Percentiles rank a stretch among this genome's conserved stretches.
Evolutionary conservation across 208 protist genomes (phyloP).

Genomic region (Trypanosoma theileri): DNA sequence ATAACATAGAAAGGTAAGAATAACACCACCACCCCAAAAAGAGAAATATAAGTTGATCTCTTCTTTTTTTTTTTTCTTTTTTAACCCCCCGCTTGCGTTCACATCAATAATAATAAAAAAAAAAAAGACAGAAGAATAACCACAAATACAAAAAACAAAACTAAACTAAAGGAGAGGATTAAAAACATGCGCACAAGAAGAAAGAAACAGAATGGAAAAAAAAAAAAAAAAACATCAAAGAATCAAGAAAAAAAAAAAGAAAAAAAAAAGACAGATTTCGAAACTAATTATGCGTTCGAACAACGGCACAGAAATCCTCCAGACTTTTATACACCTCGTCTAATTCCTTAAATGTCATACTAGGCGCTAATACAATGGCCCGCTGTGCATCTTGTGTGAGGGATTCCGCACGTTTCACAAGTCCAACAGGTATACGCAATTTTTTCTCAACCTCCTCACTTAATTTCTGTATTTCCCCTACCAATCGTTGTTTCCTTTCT

Average conservation of each 20-base stretch:
- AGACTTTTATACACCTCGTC: constrained; percentile 10
- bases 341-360: constrained; percentile 21
- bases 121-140: neutral
- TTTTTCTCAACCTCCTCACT: constrained; percentile 6
- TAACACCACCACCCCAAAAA: too few relatives aligned
- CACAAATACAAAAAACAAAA: constrained; percentile 17
- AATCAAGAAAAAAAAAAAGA: constrained; percentile 24
- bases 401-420: constrained; percentile 16
- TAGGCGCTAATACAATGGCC: constrained; percentile 11
- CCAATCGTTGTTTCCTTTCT: neutral
- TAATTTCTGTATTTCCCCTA: constrained; percentile 12
- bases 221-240: constrained; percentile 17
- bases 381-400: constrained; percentile 14
- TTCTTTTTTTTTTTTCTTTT: too few relatives aligned
- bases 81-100: too few relatives aligned
- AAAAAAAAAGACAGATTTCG: constrained; percentile 12
- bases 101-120: neutral
- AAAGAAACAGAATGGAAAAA: constrained; percentile 3
- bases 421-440: constrained; percentile 14
- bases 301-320: constrained; percentile 6
- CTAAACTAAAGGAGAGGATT: neutral
- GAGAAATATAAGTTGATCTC: too few relatives aligned
- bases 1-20: too few relatives aligned
- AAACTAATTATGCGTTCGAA: neutral
- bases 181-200: neutral